Evolutionary conservation across 768 basidiomycete genomes (phyloP).

Genomic region (Hygrophorus pudorinus): DNA sequence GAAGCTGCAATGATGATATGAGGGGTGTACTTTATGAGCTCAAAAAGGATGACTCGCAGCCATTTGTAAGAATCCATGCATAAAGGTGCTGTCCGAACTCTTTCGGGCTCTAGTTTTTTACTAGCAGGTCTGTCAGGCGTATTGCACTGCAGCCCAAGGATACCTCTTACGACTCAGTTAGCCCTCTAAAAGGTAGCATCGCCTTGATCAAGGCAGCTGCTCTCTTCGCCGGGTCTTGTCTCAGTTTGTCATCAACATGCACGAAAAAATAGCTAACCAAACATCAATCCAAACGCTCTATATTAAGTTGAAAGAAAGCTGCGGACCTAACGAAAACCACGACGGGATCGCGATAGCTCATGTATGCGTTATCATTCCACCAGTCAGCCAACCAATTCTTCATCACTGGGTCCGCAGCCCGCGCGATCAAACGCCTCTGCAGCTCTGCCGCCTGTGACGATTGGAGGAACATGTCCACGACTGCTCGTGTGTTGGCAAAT

Average conservation of each 20-base stretch:
- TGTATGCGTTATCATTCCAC: conserved; percentile 94
- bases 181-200: conserved; percentile 71
- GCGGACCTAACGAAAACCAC: conserved; percentile 87
- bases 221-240: conserved; percentile 49
- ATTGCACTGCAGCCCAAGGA: neutral
- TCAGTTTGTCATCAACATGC: conserved; percentile 57
- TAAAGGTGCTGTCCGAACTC: conserved; percentile 63
- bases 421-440: conserved; percentile 66
- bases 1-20: conserved; percentile 44
- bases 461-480: conserved; percentile 57
- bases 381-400: conserved; percentile 92
- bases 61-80: conserved; percentile 95
- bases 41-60: conserved; percentile 41
- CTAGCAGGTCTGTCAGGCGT: conserved; percentile 23
- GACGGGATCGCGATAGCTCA: conserved; percentile 83
- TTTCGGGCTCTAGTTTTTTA: conserved; percentile 81
- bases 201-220: conserved; percentile 82
- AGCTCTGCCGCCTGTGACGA: conserved; percentile 63
- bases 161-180: conserved; percentile 64
- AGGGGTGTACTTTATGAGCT: neutral
- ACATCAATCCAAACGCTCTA: too few species aligned
- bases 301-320: too few species aligned
- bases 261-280: conserved; percentile 97
- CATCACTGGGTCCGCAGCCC: conserved; percentile 49
- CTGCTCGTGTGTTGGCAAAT: conserved; percentile 44